Evolutionary conservation across 352 stramenopile genomes (phyloP).

Genomic region (Phytophthora capsici): DNA sequence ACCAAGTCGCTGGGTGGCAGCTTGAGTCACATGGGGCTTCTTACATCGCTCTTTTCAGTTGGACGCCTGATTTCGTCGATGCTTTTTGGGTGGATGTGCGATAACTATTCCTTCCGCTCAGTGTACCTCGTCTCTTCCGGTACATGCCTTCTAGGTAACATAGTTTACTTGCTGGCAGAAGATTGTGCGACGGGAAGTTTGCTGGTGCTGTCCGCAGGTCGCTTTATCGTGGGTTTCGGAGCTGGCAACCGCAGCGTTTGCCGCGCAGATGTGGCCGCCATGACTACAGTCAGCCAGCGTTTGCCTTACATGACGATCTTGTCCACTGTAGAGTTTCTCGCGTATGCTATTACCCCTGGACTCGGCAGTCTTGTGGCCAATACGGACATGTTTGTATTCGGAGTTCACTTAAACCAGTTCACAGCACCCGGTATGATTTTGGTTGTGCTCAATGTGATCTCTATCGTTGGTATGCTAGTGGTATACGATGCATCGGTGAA

Average conservation of each 20-base stretch:
- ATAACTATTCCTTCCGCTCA: constrained; percentile 75
- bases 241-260: constrained; percentile 77
- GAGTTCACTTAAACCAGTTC: constrained; percentile 75
- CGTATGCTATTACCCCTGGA: constrained; percentile 71
- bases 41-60: constrained; percentile 80
- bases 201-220: constrained; percentile 53
- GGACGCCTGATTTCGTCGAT: constrained; percentile 76
- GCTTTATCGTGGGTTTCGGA: constrained; percentile 79
- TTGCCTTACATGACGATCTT: constrained; percentile 77
- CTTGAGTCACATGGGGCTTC: constrained; percentile 68
- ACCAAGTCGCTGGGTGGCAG: constrained; percentile 71
- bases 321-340: constrained; percentile 79
- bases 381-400: constrained; percentile 53
- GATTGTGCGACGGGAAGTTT: constrained; percentile 55
- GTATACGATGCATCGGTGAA: constrained; percentile 59
- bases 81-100: constrained; percentile 79
- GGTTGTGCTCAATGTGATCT: constrained; percentile 59
- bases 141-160: constrained; percentile 67
- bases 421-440: constrained; percentile 66
- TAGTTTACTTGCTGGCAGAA: constrained; percentile 71
- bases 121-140: constrained; percentile 71
- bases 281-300: constrained; percentile 68
- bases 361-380: constrained; percentile 63
- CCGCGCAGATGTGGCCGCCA: constrained; percentile 69
- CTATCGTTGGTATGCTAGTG: constrained; percentile 62